Base-by-base conservation (phyloP, 805 yeast species). In the Myxozyma sirexii region DNA sequence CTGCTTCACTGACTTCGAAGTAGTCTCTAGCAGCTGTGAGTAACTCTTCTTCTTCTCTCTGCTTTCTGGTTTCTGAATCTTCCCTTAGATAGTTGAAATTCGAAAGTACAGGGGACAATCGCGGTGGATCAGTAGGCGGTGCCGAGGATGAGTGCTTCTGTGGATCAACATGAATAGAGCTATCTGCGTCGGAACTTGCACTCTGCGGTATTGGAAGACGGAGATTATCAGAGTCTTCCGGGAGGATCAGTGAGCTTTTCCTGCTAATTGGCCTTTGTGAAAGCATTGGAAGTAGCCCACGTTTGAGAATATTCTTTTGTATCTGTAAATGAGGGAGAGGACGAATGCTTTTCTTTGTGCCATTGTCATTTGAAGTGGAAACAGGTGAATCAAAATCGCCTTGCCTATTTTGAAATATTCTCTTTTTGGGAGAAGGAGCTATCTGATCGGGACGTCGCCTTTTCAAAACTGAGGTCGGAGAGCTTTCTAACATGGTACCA, bases 81-180 rank as follows among this genome's bases (percentile, higher is more conserved):
- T 21, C 23, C 15, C 26, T 24, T 3, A 19, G 21, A 27, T 21
- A 6, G n/a, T 13, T 26, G 3, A 35, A 17, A 12, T 10, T 19
- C 24, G 23, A 24, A 15, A 5, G 42, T 12, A 37, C 4, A 4
- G 53, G 43, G 8, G 53, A 35, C 12, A 43, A 48, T n/a, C 17
- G 15, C 2, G 43, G 43, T 15, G 53, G 53, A 15, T 48, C 53
- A 6, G 53, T 48, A 3, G 53, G 35, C 15, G 53, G 53, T 15
- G 35, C 35, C 1, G 53, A 48, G n/a, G 62, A 58, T 33, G 62
- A 46, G 15, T 41, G 54, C 50, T 58, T 58, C 31, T 54, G 58
- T 6, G 62, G 62, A 47, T 58, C 62, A 17, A 53, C 62, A 15
- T 58, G 51, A 23, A 56, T 17, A 13, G 54, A 38, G 10, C 19